phyloP scores from a whole-genome alignment of 1,139 yeast species.

The Nakaseomyces bracarensis region DNA sequence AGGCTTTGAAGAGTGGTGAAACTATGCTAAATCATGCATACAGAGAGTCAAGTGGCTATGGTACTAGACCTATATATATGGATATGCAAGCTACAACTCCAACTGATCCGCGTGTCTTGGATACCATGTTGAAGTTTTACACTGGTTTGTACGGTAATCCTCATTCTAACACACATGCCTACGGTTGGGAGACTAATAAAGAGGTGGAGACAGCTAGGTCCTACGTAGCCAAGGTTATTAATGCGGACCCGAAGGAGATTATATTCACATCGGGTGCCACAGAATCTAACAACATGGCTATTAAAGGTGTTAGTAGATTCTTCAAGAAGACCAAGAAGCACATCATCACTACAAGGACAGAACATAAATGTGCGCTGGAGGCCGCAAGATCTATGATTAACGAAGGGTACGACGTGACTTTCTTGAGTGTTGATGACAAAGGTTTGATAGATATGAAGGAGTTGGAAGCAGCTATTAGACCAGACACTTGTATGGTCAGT shows the following conservation, averaged over 20 bases:
- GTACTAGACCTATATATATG: constrained; percentile 80
- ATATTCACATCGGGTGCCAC: constrained; percentile 98
- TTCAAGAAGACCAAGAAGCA: constrained; percentile 85
- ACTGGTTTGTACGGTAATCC: constrained; percentile 97
- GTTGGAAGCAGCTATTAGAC: constrained; percentile 74
- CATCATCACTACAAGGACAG: constrained; percentile 92
- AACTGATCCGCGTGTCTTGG: constrained; percentile 92
- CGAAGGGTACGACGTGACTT: constrained; percentile 95
- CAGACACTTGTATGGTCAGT: constrained; percentile 87
- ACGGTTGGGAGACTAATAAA: constrained; percentile 97
- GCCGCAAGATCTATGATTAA: constrained; percentile 92
- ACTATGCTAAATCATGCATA: constrained; percentile 34
- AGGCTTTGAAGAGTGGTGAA: constrained; percentile 25
- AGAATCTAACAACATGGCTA: constrained; percentile 87
- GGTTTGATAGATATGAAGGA: constrained; percentile 76
- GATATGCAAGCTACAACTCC: constrained; percentile 99
- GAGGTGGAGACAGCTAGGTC: constrained; percentile 84
- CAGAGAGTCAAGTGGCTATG: constrained; percentile 36
- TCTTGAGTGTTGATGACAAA: constrained; percentile 70
- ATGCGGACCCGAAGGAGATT: constrained; percentile 94
- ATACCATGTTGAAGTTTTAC: constrained; percentile 83
- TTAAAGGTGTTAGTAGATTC: constrained; percentile 93
- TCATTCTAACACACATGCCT: constrained; percentile 94
- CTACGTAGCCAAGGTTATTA: constrained; percentile 71
- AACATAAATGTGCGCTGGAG: constrained; percentile 95